phyloP scores from a whole-genome alignment of 2,329 filamentous ascomycete genomes.

The Gyromitra esculenta region DNA sequence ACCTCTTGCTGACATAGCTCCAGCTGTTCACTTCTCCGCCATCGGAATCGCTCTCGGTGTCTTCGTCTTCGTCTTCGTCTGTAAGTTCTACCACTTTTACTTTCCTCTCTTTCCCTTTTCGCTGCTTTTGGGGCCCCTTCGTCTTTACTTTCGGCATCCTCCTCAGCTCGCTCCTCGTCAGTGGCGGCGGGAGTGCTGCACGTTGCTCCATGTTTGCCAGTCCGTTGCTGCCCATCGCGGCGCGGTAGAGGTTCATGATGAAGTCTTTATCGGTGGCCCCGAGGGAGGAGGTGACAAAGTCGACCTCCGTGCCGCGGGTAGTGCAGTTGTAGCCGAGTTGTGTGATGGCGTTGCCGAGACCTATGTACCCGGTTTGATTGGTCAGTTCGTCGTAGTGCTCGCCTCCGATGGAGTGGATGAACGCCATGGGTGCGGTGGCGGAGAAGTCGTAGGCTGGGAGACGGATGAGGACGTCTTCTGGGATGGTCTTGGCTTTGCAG shows the following conservation, averaged over 20 bases:
- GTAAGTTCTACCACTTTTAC: conserved; percentile 60
- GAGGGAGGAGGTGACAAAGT: conserved; percentile 82
- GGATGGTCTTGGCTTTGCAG: conserved; percentile 54
- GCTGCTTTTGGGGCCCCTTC: conserved; percentile 60
- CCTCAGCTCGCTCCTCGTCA: background rate
- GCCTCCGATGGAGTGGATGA: conserved; percentile 81
- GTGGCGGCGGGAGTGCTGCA: conserved; percentile 35
- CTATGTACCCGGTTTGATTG: conserved; percentile 74
- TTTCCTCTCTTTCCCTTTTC: conserved; percentile 59
- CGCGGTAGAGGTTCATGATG: conserved; percentile 65
- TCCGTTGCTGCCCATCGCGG: conserved; percentile 62
- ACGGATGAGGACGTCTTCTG: conserved; percentile 71
- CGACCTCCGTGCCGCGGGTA: conserved; percentile 69
- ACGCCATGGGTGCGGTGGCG: conserved; percentile 75
- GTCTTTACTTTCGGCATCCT: conserved; percentile 5
- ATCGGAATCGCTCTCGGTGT: conserved; percentile 32
- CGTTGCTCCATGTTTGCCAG: conserved; percentile 41
- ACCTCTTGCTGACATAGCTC: conserved; percentile 62
- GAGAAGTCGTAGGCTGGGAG: conserved; percentile 83
- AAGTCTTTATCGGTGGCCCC: conserved; percentile 78
- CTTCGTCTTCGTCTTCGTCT: conserved; percentile 45
- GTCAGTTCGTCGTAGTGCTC: conserved; percentile 65
- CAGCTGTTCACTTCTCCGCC: conserved; percentile 49
- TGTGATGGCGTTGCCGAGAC: conserved; percentile 74
- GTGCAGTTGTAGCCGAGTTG: conserved; percentile 70